A percentile compares a stretch with the other conserved stretches of the same genome.
Conservation (phyloP, 2,329 filamentous ascomycete species). For the Hyphodiscus sp. region DNA sequence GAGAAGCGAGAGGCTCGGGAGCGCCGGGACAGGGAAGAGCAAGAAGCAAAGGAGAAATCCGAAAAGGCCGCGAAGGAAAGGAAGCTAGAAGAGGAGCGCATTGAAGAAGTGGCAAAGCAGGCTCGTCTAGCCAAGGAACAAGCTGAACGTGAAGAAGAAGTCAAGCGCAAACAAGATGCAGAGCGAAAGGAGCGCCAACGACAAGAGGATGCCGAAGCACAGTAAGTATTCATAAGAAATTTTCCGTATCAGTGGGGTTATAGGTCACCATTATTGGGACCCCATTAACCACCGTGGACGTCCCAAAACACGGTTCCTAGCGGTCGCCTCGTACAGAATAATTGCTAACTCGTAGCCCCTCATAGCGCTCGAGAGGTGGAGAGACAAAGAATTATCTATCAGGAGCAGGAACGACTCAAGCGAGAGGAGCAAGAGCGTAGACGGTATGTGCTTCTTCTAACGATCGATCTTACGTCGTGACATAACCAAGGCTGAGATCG, state of each 20-base stretch:
- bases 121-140: slow-evolving; percentile 23
- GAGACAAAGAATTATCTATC: slow-evolving; percentile 30
- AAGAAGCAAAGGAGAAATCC: slow-evolving; percentile 14
- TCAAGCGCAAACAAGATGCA: slow-evolving; percentile 24
- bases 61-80: slow-evolving; percentile 27
- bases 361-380: slow-evolving; percentile 24
- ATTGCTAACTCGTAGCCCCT: neutral
- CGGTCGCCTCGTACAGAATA: neutral
- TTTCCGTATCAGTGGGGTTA: too few species aligned
- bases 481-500: too few species aligned
- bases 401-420: slow-evolving; percentile 29
- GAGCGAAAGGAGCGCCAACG: slow-evolving; percentile 24
- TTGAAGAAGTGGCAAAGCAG: slow-evolving; percentile 22
- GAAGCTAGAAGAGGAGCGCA: slow-evolving; percentile 24
- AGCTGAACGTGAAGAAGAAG: slow-evolving; percentile 31
- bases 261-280: too few species aligned
- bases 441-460: neutral
- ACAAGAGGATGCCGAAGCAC: slow-evolving; percentile 22
- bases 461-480: too few species aligned
- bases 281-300: too few species aligned
- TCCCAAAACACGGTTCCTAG: too few species aligned
- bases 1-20: slow-evolving; percentile 31
- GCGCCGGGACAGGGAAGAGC: slow-evolving; percentile 27
- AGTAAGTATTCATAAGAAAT: neutral
- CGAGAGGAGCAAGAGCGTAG: slow-evolving; percentile 34